Evolutionary conservation across 2,329 filamentous ascomycete species (phyloP), one percentile per base, ranked within the genome.

Genomic region (Colletotrichum spaethianum): DNA sequence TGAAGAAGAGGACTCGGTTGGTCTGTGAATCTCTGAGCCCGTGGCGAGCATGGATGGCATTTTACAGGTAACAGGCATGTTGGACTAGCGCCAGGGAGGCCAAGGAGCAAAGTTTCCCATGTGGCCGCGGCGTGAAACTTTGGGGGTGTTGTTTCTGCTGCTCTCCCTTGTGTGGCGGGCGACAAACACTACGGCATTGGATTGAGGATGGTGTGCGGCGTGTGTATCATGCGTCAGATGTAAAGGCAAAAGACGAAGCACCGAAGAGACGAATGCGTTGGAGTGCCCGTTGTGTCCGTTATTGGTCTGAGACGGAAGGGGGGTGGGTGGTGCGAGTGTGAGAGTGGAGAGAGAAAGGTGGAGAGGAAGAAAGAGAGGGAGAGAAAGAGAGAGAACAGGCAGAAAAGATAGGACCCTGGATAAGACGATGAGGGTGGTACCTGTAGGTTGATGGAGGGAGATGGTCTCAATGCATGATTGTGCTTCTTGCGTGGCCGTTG

Each of bases 371-470:
- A 26, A 52, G 23, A 26, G 6, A 31, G 26, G 16, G 26, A 48
- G 42, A 36, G 28, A 61, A 18, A 16, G 26, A 48, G 42, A 36
- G 28, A 61, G 28, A 23, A 23, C 26, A 36, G 40, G 57, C 44
- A 50, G 20, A 42, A 44, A 26, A 38, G 28, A 52, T 12, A 64
- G 31, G 48, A 23, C 14, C 31, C 38, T 28, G 38, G 44, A 23
- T 57, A 16, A 11, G 74, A 74, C 59, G 73, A 71, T 59, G 42
- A n/a, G n/a, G n/a, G 64, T 46, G 69, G 66, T 48, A 56, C 52
- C 52, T 42, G 44, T n/a, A 46, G 42, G 23, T n/a, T n/a, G 42
- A n/a, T 42, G 26, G 61, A 52, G 44, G 31, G 36, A 60, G 46
- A 31, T 33, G 42, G 59, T 38, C 59, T 50, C 14, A 23, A 50